Base-by-base conservation (phyloP, 306 rosid species). In the Fragaria iinumae region DNA sequence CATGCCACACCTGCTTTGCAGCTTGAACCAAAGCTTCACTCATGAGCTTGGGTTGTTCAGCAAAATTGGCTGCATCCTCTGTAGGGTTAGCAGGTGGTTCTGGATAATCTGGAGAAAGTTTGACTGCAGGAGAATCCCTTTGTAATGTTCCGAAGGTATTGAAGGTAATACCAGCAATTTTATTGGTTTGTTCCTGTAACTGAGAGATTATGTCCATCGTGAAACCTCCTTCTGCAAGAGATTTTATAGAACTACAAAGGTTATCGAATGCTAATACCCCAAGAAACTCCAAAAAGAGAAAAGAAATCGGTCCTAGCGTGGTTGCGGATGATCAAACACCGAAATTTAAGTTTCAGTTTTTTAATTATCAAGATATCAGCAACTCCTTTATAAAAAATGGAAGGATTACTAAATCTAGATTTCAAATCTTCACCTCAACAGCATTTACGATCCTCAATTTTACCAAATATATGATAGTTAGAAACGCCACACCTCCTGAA, bases 61-160 rank as follows among this genome's bases (percentile, higher is more conserved):
- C 72, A 67, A 89, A 82, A 56, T 70, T 89, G 3, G 85, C 34
- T 5, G 80, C 80, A 16, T 93, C 97, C 47, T 90, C 97, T 17
- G 88, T 71, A 16, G 89, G 85, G 48, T 84, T 89, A 0, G 89
- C 64, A 1, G 97, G 94, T 45, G 96, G 96, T 71, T 93, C 98
- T 2, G 96, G 97, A 79, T 93, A 93, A 70, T 83, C 88, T 60
- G 89, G 90, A 6, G 94, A 86, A 67, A 94, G 87, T 11, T 87
- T 81, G 67, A 87, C 91, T n/a, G 96, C 91, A 77, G 97, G 93
- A 57, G 97, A 97, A 67, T 94, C 98, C 78, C 98, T 90, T 82
- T 94, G 98, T 67, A 94, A 68, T 34, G 94, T 80, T 75, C 97
- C 98, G 52, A 91, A 50, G 21, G 95, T 91, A 72, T 94, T 91